Conservation (phyloP, 1,284 basidiomycete genomes). For the Chondrostereum purpureum region DNA sequence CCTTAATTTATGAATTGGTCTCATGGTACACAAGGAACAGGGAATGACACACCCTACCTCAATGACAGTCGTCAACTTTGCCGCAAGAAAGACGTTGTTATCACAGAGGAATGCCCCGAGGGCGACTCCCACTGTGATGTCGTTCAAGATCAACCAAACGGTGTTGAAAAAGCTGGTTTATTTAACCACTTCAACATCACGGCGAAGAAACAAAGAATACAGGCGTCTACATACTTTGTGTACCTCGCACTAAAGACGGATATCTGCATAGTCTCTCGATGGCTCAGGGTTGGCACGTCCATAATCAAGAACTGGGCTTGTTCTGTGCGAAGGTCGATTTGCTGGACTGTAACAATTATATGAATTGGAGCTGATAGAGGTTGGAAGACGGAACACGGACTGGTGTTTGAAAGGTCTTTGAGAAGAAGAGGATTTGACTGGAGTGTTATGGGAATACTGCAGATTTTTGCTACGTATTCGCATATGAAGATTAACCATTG, state of each 20-base stretch:
- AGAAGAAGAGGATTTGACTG: constrained; percentile 15
- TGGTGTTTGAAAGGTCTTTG: constrained; percentile 31
- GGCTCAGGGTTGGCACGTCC: constrained; percentile 27
- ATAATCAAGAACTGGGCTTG: constrained; percentile 36
- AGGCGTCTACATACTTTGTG: constrained; percentile 53
- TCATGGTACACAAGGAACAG: background rate
- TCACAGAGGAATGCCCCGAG: constrained; percentile 65
- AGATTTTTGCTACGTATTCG: constrained; percentile 2
- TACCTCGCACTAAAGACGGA: constrained; percentile 40
- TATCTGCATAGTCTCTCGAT: constrained; percentile 23
- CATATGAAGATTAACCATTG: background rate
- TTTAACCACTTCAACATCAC: no score
- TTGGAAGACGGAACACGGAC: constrained; percentile 16
- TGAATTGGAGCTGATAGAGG: background rate
- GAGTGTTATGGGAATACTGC: constrained; percentile 6
- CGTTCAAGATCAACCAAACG: constrained; percentile 88
- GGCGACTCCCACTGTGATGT: constrained; percentile 76
- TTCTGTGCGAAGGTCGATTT: constrained; percentile 39
- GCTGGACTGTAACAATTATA: constrained; percentile 31
- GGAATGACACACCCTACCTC: constrained; percentile 29
- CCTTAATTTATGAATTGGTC: constrained; percentile 21
- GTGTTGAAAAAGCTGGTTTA: constrained; percentile 78
- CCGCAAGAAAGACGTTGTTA: constrained; percentile 42
- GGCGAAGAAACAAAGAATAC: constrained; percentile 3
- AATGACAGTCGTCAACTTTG: constrained; percentile 29